phyloP scores from a whole-genome alignment of 305 asterid genomes.

The Fraxinus greggii region DNA sequence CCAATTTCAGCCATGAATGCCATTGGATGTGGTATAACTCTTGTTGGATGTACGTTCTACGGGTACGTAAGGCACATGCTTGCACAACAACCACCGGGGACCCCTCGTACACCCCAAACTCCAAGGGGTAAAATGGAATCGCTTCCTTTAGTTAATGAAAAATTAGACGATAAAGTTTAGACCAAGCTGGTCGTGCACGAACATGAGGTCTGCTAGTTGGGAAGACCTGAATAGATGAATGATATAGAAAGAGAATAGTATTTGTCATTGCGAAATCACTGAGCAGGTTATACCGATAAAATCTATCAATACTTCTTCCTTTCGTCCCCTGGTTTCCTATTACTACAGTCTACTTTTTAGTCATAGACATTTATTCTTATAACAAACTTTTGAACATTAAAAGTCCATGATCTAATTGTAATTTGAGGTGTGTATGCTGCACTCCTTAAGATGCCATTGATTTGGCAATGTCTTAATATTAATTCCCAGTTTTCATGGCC shows the following conservation, averaged over 20 bases:
- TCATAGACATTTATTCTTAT: neutral
- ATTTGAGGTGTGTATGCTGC: neutral
- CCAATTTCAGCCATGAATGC: slow-evolving; percentile 86
- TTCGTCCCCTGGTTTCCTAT: neutral
- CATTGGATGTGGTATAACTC: slow-evolving; percentile 67
- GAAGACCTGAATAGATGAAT: slow-evolving; percentile 5
- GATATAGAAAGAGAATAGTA: slow-evolving; percentile 25
- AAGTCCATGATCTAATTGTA: neutral
- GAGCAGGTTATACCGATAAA: slow-evolving; percentile 13
- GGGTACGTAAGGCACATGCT: slow-evolving; percentile 79
- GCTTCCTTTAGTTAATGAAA: slow-evolving; percentile 65
- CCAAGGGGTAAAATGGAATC: slow-evolving; percentile 61
- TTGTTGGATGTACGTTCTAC: slow-evolving; percentile 83
- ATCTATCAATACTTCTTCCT: slow-evolving; percentile 7
- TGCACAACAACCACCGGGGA: slow-evolving; percentile 58
- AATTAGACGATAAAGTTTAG: slow-evolving; percentile 68
- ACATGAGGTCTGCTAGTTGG: neutral
- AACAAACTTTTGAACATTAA: neutral
- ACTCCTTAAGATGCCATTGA: neutral
- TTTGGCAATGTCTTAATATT: neutral
- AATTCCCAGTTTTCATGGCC: neutral
- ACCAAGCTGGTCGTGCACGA: neutral
- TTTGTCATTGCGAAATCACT: neutral
- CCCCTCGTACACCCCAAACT: slow-evolving; percentile 67
- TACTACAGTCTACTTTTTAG: neutral